Base-by-base conservation (phyloP, 2,329 filamentous ascomycete species). In the Paradendryphiella salina region DNA sequence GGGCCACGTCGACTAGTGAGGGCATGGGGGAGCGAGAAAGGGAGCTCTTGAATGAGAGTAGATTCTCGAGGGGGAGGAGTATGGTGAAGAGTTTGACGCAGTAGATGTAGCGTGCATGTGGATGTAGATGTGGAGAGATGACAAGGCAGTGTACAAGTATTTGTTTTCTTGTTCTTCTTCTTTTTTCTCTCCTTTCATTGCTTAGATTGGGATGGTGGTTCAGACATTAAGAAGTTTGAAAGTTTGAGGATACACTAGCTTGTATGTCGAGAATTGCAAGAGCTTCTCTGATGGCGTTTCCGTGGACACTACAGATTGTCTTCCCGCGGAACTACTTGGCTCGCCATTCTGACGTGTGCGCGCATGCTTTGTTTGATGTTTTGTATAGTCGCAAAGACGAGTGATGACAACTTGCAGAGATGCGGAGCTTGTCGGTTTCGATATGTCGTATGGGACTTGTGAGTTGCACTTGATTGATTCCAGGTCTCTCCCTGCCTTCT, bases 1-100 rank as follows among this genome's bases (percentile, higher is more conserved):
- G 31, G 5, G 33, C 18, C 13, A 20, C 20, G 8, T 21, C 33
- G 10, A 38, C 33, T 0, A 20, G 10, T 8, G 23, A 38, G 3
- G 34, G 15, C 0, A 29, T 15, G 6, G 17, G 29, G n/a, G 48
- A 6, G 7, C 26, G 4, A 11, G 5, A 21, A 7, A 18, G 5
- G 2, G 10, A 11, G n/a, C n/a, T n/a, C n/a, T n/a, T n/a, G 3
- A 33, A 23, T 11, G 46, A 36, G 1, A 9, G 20, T 7, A 32
- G 4, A 4, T 21, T 45, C 6, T 15, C 7, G 7, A 48, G 29
- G 8, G 23, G 18, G 4, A 47, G 38, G 15, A 49, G 17, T 4
- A 20, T 47, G 32, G 8, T 47, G 5, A 42, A 20, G 43, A 40
- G 29, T 18, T 21, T 52, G 13, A 48, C 43, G 10, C 18, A 40